Evolutionary conservation across 768 basidiomycete genomes (phyloP).

Genomic region (Harrya chromipes): DNA sequence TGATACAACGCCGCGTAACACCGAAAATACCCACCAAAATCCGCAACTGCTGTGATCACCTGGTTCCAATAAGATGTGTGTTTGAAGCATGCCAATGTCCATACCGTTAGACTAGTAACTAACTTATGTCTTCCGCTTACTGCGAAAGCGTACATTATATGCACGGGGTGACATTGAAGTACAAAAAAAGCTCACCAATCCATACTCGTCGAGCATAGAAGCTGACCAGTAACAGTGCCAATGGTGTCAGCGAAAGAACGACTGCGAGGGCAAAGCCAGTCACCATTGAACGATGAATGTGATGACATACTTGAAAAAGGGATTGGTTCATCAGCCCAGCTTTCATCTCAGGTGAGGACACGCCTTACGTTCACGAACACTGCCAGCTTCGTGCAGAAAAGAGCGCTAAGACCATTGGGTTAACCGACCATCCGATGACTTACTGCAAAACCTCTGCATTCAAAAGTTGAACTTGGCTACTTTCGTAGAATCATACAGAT

Average conservation of each 20-base stretch:
- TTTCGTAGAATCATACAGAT: neutral
- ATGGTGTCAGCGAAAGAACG: neutral
- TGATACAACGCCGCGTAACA: neutral
- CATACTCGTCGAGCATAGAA: constrained; percentile 8
- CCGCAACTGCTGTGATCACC: neutral
- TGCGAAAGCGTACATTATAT: neutral
- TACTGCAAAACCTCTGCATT: neutral
- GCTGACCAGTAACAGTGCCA: neutral
- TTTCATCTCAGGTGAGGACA: neutral
- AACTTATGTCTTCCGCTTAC: constrained; percentile 5
- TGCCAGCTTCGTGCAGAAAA: neutral
- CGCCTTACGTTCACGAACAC: constrained; percentile 1
- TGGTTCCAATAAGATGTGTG: neutral
- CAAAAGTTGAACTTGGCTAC: neutral
- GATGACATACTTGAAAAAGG: neutral
- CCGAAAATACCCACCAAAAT: neutral
- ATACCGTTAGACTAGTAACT: constrained; percentile 2
- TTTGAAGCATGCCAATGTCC: neutral
- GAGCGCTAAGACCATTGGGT: neutral
- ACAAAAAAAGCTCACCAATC: constrained; percentile 1
- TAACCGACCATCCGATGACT: neutral
- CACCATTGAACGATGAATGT: constrained; percentile 6
- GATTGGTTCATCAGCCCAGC: neutral
- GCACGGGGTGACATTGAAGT: neutral
- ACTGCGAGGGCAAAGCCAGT: neutral